Evolutionary conservation across 768 basidiomycete genomes (phyloP), one percentile per base, ranked within the genome.

Genomic region (Leccinum longicurvipes): DNA sequence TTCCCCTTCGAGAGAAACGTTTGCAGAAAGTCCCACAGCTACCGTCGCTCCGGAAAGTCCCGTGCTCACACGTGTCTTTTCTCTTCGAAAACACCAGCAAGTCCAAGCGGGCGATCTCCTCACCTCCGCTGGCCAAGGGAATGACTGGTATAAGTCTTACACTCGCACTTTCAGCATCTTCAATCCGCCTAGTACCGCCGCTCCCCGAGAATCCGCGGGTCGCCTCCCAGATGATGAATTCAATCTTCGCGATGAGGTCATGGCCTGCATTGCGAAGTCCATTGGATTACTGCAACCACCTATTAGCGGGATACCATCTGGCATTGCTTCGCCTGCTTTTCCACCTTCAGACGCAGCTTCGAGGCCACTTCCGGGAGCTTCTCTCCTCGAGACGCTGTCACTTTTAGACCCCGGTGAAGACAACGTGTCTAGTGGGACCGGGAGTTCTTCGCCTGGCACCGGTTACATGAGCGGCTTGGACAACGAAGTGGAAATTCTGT

Each of bases 231-330:
- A 74, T 8, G 88, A 87, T 24, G 92, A 95, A 21, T 95, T 98
- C 62, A 93, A 98, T 69, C 82, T 98, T n/a, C 83, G 92, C 32
- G 92, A 94, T 62, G 94, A 92, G 62, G 95, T 99, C 29, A 94
- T 98, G 93, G 89, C 90, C 1, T 96, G 93, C 70, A 95, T 99
- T 57, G 94, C 96, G 1, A 95, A 96, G 70, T 96, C 93, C 2
- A 98, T 99, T 55, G 97, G 97, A 4, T 79, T 99, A 12, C 75
- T 92, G 23, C 95, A 97, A 60, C 91, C 94, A 4, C 86, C 93
- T 3, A 72, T 90, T 19, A 89, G 86, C 53, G 84, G 81, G 41
- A 77, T 74, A 46, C 85, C 84, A 34, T 89, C 87, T 2, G 72
- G 80, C 3, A 85, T 87, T 59, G 79, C 81, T 3, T 89, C 88